Conservation (phyloP, 495 filamentous ascomycete species). For the Neurospora sp. region DNA sequence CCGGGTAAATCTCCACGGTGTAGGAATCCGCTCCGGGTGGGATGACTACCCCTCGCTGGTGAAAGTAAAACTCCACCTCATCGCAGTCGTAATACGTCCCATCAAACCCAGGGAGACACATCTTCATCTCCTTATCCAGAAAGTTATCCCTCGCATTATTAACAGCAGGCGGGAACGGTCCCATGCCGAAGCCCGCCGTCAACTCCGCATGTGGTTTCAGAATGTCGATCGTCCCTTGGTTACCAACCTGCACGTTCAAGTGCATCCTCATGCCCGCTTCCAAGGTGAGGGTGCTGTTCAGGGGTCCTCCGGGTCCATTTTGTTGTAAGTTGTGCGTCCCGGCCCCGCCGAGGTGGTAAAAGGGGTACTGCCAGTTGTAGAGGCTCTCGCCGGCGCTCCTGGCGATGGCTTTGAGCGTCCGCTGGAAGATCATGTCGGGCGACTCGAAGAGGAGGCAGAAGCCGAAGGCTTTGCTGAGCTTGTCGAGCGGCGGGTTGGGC, state of each 20-base stretch:
- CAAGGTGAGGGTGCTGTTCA: background rate
- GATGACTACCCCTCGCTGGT: conserved; percentile 47
- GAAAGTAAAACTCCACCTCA: conserved; percentile 63
- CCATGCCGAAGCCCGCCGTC: conserved; percentile 29
- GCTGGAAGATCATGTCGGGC: conserved; percentile 35
- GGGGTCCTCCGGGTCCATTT: background rate
- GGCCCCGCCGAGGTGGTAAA: conserved; percentile 56
- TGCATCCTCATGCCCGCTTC: background rate
- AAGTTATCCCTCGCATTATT: conserved; percentile 14
- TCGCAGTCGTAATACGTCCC: conserved; percentile 67
- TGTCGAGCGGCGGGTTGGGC: conserved; percentile 37
- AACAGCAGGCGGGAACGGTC: conserved; percentile 25
- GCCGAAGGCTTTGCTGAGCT: conserved; percentile 50
- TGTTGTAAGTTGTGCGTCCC: conserved; percentile 35
- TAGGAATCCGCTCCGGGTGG: conserved; percentile 42
- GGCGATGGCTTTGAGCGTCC: conserved; percentile 33
- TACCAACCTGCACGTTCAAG: conserved; percentile 15
- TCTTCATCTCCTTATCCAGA: conserved; percentile 32
- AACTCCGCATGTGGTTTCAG: conserved; percentile 19
- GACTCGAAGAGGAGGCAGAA: conserved; percentile 51
- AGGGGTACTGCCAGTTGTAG: conserved; percentile 51
- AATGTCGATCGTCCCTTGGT: conserved; percentile 21
- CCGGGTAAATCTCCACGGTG: conserved; percentile 37
- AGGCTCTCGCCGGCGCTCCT: conserved; percentile 38
- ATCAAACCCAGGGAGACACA: conserved; percentile 39